Conservation (phyloP, 2,329 filamentous ascomycete genomes). For the Botrytis tulipae region DNA sequence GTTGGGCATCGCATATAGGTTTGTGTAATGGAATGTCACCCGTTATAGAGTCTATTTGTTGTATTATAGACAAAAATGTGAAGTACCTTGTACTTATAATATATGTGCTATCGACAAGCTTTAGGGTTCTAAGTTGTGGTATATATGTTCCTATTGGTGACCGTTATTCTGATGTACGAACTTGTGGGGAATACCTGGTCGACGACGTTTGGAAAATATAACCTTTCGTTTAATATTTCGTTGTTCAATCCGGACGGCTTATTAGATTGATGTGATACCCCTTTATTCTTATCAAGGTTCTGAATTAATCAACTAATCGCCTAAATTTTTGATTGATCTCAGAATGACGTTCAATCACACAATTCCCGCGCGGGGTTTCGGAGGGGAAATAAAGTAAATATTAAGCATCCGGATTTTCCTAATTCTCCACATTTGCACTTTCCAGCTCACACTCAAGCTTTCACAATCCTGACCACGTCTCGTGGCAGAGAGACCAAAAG, state of each 20-base stretch:
- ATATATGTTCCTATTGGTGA: background rate
- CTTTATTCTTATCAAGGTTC: background rate
- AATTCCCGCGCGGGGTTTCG: background rate
- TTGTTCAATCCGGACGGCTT: no score
- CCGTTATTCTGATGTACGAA: constrained; percentile 6
- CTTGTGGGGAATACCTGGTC: constrained; percentile 8
- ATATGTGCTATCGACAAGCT: background rate
- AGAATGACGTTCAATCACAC: background rate
- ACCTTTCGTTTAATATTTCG: background rate
- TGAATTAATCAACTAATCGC: background rate
- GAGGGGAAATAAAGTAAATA: background rate
- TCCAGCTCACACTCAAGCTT: background rate
- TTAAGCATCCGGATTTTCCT: background rate
- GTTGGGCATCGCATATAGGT: background rate
- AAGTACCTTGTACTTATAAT: background rate
- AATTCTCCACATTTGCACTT: background rate
- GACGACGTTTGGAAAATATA: background rate
- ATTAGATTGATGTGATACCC: background rate
- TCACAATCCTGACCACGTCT: background rate
- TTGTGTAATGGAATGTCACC: background rate
- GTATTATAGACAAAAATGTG: background rate
- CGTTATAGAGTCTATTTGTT: background rate
- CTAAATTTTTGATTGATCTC: background rate
- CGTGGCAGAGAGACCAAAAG: background rate
- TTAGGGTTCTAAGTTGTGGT: background rate